Percentiles rank a stretch among this genome's conserved stretches.
Evolutionary conservation across 306 rosid species (phyloP).

Genomic region (Betula pendula): DNA sequence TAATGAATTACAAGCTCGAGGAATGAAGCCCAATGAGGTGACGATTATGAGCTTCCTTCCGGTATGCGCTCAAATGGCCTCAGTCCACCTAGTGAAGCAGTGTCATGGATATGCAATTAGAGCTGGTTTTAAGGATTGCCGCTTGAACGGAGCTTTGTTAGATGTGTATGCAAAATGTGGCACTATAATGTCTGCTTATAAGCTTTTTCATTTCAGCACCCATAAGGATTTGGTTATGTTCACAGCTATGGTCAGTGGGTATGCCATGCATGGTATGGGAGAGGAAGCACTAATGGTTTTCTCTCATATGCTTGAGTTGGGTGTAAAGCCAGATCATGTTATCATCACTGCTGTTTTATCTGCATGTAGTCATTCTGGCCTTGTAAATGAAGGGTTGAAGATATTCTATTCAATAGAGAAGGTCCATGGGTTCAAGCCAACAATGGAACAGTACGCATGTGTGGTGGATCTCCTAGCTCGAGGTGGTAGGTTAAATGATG

Average conservation of each 20-base stretch:
- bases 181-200: constrained; percentile 50
- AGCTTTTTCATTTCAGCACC: constrained; percentile 53
- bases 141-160: constrained; percentile 66
- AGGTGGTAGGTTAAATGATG: constrained; percentile 63
- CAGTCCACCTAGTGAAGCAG: constrained; percentile 59
- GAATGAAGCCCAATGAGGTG: constrained; percentile 77
- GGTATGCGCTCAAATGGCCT: constrained; percentile 66
- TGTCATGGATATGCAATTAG: constrained; percentile 79
- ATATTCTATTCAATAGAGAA: constrained; percentile 71
- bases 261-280: constrained; percentile 84
- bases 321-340: constrained; percentile 67
- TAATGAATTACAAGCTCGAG: constrained; percentile 53
- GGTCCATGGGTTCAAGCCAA: constrained; percentile 68
- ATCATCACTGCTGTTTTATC: constrained; percentile 71
- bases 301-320: constrained; percentile 60
- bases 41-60: constrained; percentile 86
- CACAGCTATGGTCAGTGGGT: constrained; percentile 82
- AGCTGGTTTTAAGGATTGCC: constrained; percentile 56
- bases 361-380: constrained; percentile 88
- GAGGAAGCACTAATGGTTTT: constrained; percentile 67
- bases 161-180: constrained; percentile 91
- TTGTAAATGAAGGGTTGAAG: constrained; percentile 68
- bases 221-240: constrained; percentile 81
- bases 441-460: constrained; percentile 77
- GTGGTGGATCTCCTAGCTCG: constrained; percentile 86